A percentile compares a stretch with the other conserved stretches of the same genome.
Evolutionary conservation across 345 rosid species (phyloP).

Genomic region (Raphanus raphanistrum): DNA sequence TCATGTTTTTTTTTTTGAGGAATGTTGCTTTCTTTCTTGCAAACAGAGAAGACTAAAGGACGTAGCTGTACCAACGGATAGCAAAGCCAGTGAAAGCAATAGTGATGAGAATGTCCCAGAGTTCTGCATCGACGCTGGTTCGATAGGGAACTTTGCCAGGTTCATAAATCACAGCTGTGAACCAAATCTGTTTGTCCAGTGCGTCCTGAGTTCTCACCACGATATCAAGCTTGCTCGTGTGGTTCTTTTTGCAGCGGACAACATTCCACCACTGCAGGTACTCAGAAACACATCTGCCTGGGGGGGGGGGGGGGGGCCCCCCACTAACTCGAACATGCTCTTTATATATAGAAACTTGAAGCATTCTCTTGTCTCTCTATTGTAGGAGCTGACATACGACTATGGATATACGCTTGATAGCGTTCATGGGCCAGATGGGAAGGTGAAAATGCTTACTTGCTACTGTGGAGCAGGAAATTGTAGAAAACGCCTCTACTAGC

Average conservation of each 20-base stretch:
- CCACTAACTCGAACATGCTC: not conserved
- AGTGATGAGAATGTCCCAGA: constrained; percentile 72
- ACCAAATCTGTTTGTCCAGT: constrained; percentile 92
- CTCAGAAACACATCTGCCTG: not conserved
- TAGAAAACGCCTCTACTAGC: constrained; percentile 63
- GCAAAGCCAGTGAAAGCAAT: constrained; percentile 30
- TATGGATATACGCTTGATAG: constrained; percentile 85
- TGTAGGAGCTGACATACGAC: constrained; percentile 86
- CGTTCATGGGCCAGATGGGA: constrained; percentile 70
- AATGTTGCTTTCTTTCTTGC: constrained; percentile 12
- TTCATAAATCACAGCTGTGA: constrained; percentile 93
- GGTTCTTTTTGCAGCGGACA: constrained; percentile 90
- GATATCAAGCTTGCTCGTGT: constrained; percentile 82
- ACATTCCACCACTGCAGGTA: constrained; percentile 94
- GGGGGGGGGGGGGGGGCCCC: too few relatives aligned
- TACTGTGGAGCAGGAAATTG: constrained; percentile 78
- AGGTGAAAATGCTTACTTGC: constrained; percentile 65
- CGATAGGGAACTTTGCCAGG: constrained; percentile 78
- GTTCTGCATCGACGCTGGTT: constrained; percentile 88
- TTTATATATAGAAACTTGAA: not conserved
- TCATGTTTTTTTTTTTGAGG: not conserved
- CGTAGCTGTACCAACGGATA: constrained; percentile 42
- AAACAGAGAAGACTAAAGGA: constrained; percentile 64
- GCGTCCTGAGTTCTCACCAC: constrained; percentile 78
- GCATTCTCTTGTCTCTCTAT: constrained; percentile 7